Evolutionary conservation across 1,284 basidiomycete species (phyloP), one percentile per base, ranked within the genome.

Genomic region (Austroboletus novae-zelandiae): DNA sequence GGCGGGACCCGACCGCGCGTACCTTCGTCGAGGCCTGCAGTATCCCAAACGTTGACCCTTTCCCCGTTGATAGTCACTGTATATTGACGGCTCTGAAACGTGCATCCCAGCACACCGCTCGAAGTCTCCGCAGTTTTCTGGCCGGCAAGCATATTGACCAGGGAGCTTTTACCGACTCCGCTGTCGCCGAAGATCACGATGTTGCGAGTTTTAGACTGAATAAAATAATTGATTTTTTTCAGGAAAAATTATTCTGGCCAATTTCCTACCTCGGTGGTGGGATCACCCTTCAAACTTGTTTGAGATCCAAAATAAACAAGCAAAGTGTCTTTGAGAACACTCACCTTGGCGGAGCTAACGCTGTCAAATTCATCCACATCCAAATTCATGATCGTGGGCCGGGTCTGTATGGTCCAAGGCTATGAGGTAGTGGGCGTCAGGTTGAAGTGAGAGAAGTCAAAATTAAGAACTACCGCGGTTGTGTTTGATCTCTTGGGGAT

Each of bases 121-220:
- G 67, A 69, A 9, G 65, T 66, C 32, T 48, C 36, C 2, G 64
- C 67, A 4, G 43, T 55, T 29, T 62, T 52, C 27, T 27, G n/a
- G 31, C 62, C 62, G 23, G 61, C 57, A 15, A 66, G 54, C 61
- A 69, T 62, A 48, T 66, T 69, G 29, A 66, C 53, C 0, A 69
- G 40, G 13, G 64, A 64, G 39, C 67, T 69, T 53, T 66, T 68
- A 14, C 64, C 64, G 4, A 65, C 64, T 15, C 64, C 67, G n/a
- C 65, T 69, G 30, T 68, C 67, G 7, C 64, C 67, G 18, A 66
- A 66, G 37, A 65, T 40, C n/a, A 66, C 57, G 10, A 66, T 35
- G 42, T 66, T 66, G 18, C 51, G 65, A 34, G 14, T 18, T 31
- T 51, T 53, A 10, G 37, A 25, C 20, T n/a, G 53, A 54, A 42